Evolutionary conservation across 1,284 basidiomycete genomes (phyloP), one percentile per base, ranked within the genome.

Genomic region (Rhodotorula sp.): DNA sequence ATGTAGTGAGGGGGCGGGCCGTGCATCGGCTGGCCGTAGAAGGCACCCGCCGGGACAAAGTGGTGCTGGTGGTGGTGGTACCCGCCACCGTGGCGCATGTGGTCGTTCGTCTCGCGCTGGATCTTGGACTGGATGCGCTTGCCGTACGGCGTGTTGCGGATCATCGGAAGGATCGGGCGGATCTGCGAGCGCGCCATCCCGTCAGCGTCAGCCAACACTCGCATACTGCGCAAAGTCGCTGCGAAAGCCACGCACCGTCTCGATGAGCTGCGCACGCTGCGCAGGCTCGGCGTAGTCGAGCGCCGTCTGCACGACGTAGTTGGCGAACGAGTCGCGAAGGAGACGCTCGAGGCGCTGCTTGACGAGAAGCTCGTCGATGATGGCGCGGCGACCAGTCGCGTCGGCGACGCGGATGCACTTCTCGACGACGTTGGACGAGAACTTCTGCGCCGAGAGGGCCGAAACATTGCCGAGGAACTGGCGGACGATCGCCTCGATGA

Each of bases 391-490:
- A 56, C 95, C 93, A 80, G 84, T 90, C 72, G 93, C 92, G 82
- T 98, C 95, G 63, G 97, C 95, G 62, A 99, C 97, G 64, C 97
- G 94, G 80, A 99, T 88, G 82, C 97, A 99, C 91, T 96, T 80
- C 66, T 80, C 74, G 77, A 95, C 93, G 70, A 94, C 92, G 81
- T 95, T 95, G 70, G 91, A 97, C 81, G 92, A 93, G 83, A 97
- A 99, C 84, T 99, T 99, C 82, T 99, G 97, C 53, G 98, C 95
- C 17, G 95, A 98, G 64, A 99, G 85, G 42, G 93, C 91, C 82
- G 96, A 99, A 70, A 99, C 93, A 81, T 99, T 98, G 79, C 97
- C 96, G 67, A 93, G 86, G 82, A 99, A 99, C 80, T 99, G 97
- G 76, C 96, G 90, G 79, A 99, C 97, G 77, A 99, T 91, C 58